Conservation (phyloP, 2,329 filamentous ascomycete species). For the Aspergillus uvarum region DNA sequence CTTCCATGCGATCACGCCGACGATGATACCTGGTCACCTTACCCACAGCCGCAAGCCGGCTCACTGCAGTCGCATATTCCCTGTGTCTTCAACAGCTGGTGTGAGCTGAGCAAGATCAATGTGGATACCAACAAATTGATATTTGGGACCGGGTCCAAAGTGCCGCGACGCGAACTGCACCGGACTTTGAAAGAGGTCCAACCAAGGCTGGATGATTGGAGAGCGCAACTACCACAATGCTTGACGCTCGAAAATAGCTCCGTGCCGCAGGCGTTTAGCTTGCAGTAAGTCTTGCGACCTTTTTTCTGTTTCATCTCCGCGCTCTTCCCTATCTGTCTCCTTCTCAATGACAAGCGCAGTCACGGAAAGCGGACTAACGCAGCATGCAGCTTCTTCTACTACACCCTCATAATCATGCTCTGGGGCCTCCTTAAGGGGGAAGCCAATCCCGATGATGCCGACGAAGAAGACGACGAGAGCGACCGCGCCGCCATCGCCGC, state of each 20-base stretch:
- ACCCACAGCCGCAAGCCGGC: constrained; percentile 8
- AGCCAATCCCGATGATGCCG: background rate
- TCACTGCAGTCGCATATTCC: constrained; percentile 3
- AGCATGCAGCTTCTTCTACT: background rate
- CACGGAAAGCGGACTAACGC: background rate
- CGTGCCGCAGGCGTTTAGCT: background rate
- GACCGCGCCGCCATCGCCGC: background rate
- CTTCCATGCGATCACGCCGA: constrained; percentile 4
- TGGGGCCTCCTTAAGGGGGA: background rate
- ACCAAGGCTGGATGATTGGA: background rate
- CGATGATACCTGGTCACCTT: constrained; percentile 11
- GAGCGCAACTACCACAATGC: background rate
- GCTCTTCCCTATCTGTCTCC: no score
- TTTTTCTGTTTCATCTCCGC: no score
- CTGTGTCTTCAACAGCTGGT: constrained; percentile 10
- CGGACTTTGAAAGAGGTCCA: background rate
- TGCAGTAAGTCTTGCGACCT: background rate
- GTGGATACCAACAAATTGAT: constrained; percentile 8
- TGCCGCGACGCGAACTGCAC: background rate
- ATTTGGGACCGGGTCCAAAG: constrained; percentile 9
- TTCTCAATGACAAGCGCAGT: background rate
- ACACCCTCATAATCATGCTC: background rate
- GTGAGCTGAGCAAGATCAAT: constrained; percentile 1
- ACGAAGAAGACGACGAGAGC: background rate
- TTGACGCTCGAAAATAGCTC: background rate